phyloP scores from a whole-genome alignment of 176 grass and related monocot species.

The Raddia guianensis region DNA sequence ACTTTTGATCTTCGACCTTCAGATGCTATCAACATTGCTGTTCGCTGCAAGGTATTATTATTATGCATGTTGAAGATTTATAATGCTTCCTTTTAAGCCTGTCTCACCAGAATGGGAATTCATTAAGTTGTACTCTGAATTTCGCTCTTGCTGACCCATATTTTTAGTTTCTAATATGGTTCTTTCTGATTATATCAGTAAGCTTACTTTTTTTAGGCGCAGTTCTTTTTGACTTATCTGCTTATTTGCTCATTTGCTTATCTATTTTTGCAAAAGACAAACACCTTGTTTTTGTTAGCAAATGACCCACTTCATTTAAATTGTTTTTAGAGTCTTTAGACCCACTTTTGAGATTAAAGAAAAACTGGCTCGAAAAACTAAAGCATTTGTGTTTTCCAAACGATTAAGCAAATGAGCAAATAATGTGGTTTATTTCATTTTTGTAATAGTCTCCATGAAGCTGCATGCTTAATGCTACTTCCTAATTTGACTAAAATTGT shows the following conservation, averaged over 20 bases:
- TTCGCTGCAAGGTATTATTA: constrained; percentile 85
- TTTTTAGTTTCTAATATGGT: background rate
- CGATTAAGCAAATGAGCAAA: too few species aligned
- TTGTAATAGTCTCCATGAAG: background rate
- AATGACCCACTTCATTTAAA: too few species aligned
- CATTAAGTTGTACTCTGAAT: background rate
- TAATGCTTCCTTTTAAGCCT: background rate
- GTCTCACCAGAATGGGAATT: background rate
- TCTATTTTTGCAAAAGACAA: too few species aligned
- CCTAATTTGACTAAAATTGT: background rate
- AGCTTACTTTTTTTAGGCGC: background rate
- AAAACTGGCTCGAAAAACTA: too few species aligned
- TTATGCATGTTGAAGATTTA: constrained; percentile 9
- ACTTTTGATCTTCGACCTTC: constrained; percentile 89
- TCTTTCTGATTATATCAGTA: background rate
- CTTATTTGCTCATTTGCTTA: too few species aligned
- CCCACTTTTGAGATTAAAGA: too few species aligned
- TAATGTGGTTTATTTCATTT: background rate
- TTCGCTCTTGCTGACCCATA: background rate
- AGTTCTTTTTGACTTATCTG: too few species aligned
- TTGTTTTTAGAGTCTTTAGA: too few species aligned
- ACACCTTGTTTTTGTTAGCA: too few species aligned
- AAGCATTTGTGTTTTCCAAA: too few species aligned
- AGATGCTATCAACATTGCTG: constrained; percentile 93
- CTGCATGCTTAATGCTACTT: background rate